Evolutionary conservation across 371 early-diverging fungal species (phyloP).

Genomic region (Parasitella parasitica): DNA sequence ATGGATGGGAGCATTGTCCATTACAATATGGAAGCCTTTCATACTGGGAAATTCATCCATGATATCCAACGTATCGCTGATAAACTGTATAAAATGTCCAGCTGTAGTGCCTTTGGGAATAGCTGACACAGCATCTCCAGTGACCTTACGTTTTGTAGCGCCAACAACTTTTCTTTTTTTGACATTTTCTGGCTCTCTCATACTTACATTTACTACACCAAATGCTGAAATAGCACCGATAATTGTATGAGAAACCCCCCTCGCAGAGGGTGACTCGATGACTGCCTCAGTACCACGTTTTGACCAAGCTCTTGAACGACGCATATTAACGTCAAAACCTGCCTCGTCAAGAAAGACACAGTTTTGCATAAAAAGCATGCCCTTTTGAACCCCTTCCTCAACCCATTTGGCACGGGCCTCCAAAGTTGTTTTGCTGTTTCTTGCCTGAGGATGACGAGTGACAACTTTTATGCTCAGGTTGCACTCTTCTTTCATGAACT

Average conservation of each 20-base stretch:
- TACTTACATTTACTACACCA: too few species aligned
- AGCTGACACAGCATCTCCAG: too few species aligned
- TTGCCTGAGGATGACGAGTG: neutral
- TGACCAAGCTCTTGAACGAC: constrained; percentile 14
- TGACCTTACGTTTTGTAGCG: constrained; percentile 7
- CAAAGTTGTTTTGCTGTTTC: neutral
- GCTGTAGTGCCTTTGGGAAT: constrained; percentile 9
- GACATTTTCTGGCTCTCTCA: constrained; percentile 9
- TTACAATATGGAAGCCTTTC: constrained; percentile 8
- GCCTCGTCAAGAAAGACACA: constrained; percentile 3
- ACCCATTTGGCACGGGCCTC: constrained; percentile 1
- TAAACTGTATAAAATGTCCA: constrained; percentile 11
- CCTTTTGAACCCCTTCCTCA: neutral
- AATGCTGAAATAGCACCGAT: constrained; percentile 11
- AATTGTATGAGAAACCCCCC: constrained; percentile 11
- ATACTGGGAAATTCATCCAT: constrained; percentile 16
- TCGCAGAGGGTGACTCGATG: constrained; percentile 2
- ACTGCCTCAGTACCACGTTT: constrained; percentile 1
- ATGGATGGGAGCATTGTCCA: too few species aligned
- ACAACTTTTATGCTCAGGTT: constrained; percentile 8
- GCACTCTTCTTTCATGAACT: constrained; percentile 19
- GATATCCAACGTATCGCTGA: constrained; percentile 17
- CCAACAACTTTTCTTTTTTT: constrained; percentile 6
- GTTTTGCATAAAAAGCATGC: constrained; percentile 8
- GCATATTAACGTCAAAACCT: too few species aligned